Conservation (phyloP, 2,329 filamentous ascomycete species). For the Trichophyton benhamiae region DNA sequence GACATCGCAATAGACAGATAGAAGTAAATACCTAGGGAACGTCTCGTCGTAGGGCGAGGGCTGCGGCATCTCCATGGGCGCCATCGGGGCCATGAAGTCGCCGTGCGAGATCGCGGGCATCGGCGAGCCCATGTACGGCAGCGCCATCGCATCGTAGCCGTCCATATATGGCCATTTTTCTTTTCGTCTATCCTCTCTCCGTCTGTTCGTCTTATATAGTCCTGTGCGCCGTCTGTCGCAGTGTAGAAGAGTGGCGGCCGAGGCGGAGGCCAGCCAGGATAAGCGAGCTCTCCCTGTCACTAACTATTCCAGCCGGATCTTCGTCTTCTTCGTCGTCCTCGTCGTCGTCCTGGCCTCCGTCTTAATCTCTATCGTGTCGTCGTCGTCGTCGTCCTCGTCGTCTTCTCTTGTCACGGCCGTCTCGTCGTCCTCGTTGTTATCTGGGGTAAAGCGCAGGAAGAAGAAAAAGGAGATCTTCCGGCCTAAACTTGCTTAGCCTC, state of each 20-base stretch:
- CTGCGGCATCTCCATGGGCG: slow-evolving; percentile 44
- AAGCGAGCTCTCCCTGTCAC: background rate
- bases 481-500: background rate
- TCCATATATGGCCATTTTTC: slow-evolving; percentile 34
- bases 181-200: background rate
- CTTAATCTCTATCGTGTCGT: no score
- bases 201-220: no score
- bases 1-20: no score
- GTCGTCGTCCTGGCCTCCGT: no score
- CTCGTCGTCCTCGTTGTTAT: background rate
- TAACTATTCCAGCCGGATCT: background rate
- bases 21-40: slow-evolving; percentile 42
- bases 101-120: slow-evolving; percentile 40
- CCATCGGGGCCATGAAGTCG: slow-evolving; percentile 38
- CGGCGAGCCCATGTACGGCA: slow-evolving; percentile 50
- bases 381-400: background rate
- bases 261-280: background rate
- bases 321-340: background rate
- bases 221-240: no score
- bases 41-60: slow-evolving; percentile 50
- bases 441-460: background rate
- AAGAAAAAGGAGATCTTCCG: background rate
- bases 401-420: no score
- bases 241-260: background rate
- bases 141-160: slow-evolving; percentile 48